A percentile compares a stretch with the other conserved stretches of the same genome.
Evolutionary conservation across 805 yeast species (phyloP).

Genomic region (Candida ortonii): DNA sequence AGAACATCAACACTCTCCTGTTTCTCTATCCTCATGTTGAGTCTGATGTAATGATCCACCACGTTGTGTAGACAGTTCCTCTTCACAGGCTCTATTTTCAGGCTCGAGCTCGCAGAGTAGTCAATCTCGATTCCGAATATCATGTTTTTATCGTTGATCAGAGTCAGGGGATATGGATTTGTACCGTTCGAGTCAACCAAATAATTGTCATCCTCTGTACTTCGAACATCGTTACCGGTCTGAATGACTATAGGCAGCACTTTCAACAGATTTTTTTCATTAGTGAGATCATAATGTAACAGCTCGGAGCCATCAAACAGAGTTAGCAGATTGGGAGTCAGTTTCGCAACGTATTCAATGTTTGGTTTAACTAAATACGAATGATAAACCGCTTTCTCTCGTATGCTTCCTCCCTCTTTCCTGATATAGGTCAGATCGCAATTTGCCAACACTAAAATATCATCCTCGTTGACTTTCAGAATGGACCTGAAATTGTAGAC

Average conservation of each 20-base stretch:
- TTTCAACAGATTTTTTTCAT: slow-evolving; percentile 23
- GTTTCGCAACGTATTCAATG: slow-evolving; percentile 33
- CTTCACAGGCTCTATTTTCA: slow-evolving; percentile 34
- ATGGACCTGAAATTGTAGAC: slow-evolving; percentile 26
- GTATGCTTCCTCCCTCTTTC: slow-evolving; percentile 12
- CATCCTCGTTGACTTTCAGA: slow-evolving; percentile 28
- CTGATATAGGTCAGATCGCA: slow-evolving; percentile 30
- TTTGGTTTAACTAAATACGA: slow-evolving; percentile 23
- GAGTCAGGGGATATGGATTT: slow-evolving; percentile 48
- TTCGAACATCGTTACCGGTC: slow-evolving; percentile 30
- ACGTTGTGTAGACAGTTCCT: slow-evolving; percentile 45
- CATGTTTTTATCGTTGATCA: slow-evolving; percentile 45
- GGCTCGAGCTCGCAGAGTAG: slow-evolving; percentile 20
- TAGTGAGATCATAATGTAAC: slow-evolving; percentile 30
- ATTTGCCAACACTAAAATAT: slow-evolving; percentile 29
- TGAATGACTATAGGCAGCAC: slow-evolving; percentile 30
- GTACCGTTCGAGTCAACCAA: slow-evolving; percentile 31
- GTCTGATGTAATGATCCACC: slow-evolving; percentile 44
- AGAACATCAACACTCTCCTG: slow-evolving; percentile 23
- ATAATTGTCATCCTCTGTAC: slow-evolving; percentile 2
- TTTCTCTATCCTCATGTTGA: slow-evolving; percentile 24
- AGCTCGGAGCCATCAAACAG: slow-evolving; percentile 35
- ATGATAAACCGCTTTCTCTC: slow-evolving; percentile 21
- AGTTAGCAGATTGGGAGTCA: slow-evolving; percentile 24
- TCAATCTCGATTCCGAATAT: slow-evolving; percentile 51